A percentile compares a stretch with the other conserved stretches of the same genome.
Conservation (phyloP, 139 green algal species). For the Closterium sp. region DNA sequence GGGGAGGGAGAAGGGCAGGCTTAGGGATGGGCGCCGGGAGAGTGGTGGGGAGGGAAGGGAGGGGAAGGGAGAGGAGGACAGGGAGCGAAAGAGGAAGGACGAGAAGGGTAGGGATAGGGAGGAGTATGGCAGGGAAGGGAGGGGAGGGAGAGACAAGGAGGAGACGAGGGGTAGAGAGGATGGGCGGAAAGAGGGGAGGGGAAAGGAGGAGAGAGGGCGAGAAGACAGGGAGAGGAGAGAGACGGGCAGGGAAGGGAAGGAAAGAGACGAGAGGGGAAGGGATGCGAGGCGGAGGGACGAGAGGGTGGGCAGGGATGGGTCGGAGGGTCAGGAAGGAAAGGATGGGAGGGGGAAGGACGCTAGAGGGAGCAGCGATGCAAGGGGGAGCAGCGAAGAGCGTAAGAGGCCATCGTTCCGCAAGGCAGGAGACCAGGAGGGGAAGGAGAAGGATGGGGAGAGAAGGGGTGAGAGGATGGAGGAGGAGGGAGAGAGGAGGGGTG, state of each 20-base stretch:
- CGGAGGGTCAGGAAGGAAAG: background rate
- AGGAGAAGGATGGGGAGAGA: background rate
- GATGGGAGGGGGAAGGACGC: background rate
- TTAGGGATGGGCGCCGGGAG: background rate
- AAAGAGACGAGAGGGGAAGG: background rate
- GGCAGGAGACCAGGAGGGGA: background rate
- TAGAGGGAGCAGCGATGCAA: background rate
- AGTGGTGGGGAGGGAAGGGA: background rate
- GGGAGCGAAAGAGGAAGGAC: background rate
- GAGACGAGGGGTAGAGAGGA: background rate
- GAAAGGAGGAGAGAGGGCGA: background rate
- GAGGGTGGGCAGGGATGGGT: background rate
- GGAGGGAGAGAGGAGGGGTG: background rate
- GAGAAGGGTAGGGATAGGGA: background rate
- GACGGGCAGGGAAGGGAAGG: background rate
- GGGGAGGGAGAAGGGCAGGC: background rate
- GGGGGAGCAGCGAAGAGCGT: background rate
- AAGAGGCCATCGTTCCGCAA: background rate
- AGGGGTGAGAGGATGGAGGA: background rate
- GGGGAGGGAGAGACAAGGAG: slow-evolving; percentile 1
- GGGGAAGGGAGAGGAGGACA: background rate
- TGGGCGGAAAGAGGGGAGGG: background rate
- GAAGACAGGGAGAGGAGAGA: background rate
- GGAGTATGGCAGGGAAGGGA: background rate
- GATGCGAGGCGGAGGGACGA: background rate